Base-by-base conservation (phyloP, 306 rosid species). In the Fragaria nilgerrensis region DNA sequence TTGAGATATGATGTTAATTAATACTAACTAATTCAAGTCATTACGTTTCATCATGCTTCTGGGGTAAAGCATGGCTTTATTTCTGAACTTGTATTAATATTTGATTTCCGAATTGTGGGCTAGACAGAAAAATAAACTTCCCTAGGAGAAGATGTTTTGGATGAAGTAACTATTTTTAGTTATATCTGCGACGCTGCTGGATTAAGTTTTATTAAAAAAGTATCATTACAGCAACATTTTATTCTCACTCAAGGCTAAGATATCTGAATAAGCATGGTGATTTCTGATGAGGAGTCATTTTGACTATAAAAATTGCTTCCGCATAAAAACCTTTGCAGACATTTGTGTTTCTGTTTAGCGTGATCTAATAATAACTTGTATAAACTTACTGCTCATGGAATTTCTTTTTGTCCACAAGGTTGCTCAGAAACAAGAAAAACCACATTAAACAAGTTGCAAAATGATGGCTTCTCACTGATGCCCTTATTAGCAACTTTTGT, bases 371-470 rank as follows among this genome's bases (percentile, higher is more conserved):
- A 5, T 62, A 16, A 27, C 15, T 62, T 62, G 39, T 9, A 22
- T 62, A 37, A 1, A 73, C 53, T 52, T 9, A n/a, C 65, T n/a
- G 50, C n/a, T 12, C 36, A 72, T 52, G 49, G 23, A 22, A 5
- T 56, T 73, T 56, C 52, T 22, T 25, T 37, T 37, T 73, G 16
- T 34, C 39, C 7, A 72, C 63, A 72, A 72, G 75, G 34, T 52
- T 32, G 43, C 56, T 52, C 3, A 23, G 34, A 58, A 19, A 20
- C 63, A 20, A 72, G 75, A 52, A 53, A 22, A 36, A 36, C 50
- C n/a, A 13, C 39, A 36, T 14, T 39, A 15, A 1, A 73, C 53
- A 56, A 73, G 68, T 74, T 39, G 58, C 29, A 32, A 43, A 58
- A 41, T 74, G 55, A 74, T 74, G 11, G 61, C 9, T 25, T 36